A percentile compares a stretch with the other conserved stretches of the same genome.
Evolutionary conservation across 257 asterid genomes (phyloP).

Genomic region (Nicotiana paniculata): DNA sequence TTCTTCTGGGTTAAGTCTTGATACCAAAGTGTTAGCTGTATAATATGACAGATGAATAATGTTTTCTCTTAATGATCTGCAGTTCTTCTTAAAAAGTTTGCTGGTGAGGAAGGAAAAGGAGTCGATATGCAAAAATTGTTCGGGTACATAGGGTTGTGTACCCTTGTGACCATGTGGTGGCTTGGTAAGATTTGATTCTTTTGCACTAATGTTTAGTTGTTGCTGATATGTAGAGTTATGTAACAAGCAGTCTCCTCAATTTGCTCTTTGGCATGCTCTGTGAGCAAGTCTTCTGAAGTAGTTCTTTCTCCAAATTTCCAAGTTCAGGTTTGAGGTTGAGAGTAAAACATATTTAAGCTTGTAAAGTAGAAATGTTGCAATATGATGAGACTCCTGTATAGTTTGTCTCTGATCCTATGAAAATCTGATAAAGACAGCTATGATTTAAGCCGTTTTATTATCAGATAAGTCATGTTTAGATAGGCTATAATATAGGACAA

Average conservation of each 20-base stretch:
- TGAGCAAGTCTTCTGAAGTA: not conserved
- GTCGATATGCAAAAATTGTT: constrained; percentile 88
- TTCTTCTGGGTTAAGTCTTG: constrained; percentile 2
- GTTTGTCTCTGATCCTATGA: not conserved
- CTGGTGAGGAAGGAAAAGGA: constrained; percentile 88
- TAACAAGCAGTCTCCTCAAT: not conserved
- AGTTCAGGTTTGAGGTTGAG: not conserved
- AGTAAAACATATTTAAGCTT: not conserved
- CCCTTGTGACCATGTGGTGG: constrained; percentile 97
- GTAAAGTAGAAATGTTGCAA: not conserved
- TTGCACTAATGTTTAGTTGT: not conserved
- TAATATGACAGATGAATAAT: not conserved
- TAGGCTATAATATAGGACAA: not conserved
- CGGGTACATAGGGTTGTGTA: constrained; percentile 84
- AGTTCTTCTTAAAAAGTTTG: constrained; percentile 93
- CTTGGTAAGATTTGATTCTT: constrained; percentile 54
- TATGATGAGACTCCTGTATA: not conserved
- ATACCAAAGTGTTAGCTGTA: not conserved
- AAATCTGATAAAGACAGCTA: not conserved
- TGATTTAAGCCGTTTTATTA: not conserved
- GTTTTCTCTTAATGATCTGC: constrained; percentile 17
- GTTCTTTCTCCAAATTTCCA: not conserved
- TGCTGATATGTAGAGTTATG: not conserved
- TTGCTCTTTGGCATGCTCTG: not conserved
- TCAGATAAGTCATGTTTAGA: not conserved